Base-by-base conservation (phyloP, 352 stramenopile genomes). In the Blastocystis sp. region DNA sequence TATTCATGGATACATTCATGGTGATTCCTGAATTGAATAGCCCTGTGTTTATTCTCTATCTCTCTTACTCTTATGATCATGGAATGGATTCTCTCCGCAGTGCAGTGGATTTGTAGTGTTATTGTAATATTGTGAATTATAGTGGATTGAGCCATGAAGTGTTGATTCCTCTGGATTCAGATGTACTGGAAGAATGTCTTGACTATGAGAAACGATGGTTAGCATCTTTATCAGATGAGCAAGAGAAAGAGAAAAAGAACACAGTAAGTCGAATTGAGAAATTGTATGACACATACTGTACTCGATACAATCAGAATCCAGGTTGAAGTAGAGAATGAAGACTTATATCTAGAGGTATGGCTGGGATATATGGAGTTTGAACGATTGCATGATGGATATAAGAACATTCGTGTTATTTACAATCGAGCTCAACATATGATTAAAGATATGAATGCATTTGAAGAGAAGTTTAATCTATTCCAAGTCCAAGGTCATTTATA, bases 391-490 rank as follows among this genome's bases (percentile, higher is more conserved):
- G 51, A 39, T 11, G 21, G 51, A n/a, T 83, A 52, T 29, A 56
- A 83, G 16, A 83, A 83, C 24, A 54, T 59, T 21, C 29, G 66
- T 27, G 37, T n/a, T 21, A 35, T 83, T 35, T 83, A 83, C 35
- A 83, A 66, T 42, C 71, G 54, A 21, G 71, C 71, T 12, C 27
- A 52, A 11, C 71, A 83, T 37, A 14, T 27, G 0, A n/a, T 83
- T 24, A 57, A 57, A 14, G 71, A 83, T 56, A 6, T 65, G 19
- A 37, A 11, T 7, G 49, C 14, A 35, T 83, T 83, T 32, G 71
- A 83, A 43, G 71, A 83, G n/a, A 63, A 83, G 49, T 65, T 66
- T 21, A 83, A 59, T 43, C 39, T 83, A 32, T 19, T 83, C 14
- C 49, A 83, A 27, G 43, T 29, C 1, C 7, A 59, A 35, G 14